phyloP scores from a whole-genome alignment of 768 basidiomycete genomes.

The Galerina sulciceps region DNA sequence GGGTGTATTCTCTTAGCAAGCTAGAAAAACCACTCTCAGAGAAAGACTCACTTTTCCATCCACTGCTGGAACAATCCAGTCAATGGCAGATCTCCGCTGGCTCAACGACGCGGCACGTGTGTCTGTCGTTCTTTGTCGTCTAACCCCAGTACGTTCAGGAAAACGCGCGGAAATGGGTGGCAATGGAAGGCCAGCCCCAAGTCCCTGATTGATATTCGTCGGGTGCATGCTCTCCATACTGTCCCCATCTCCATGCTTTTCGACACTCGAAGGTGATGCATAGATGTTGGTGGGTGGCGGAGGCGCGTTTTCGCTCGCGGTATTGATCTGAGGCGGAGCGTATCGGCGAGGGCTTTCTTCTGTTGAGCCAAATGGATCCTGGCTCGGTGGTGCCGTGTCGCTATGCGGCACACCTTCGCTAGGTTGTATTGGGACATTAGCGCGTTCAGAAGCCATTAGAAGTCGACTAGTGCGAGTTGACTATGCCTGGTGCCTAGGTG shows the following conservation, averaged over 20 bases:
- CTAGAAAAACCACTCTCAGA: not conserved
- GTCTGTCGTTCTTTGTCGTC: slow-evolving; percentile 7
- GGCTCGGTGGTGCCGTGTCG: not conserved
- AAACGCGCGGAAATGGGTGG: not conserved
- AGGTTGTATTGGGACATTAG: not conserved
- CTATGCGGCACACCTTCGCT: not conserved
- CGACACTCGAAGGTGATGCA: not conserved
- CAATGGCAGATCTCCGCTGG: not conserved
- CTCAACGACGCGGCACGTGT: not conserved
- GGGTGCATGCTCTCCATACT: not conserved
- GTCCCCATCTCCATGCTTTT: not conserved
- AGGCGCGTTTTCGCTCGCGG: not conserved
- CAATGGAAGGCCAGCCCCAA: not conserved
- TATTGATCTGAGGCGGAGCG: not conserved
- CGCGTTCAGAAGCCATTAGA: slow-evolving; percentile 4
- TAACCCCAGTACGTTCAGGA: not conserved
- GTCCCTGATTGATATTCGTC: not conserved
- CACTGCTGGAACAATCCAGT: slow-evolving; percentile 10
- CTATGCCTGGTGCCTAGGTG: too few species aligned
- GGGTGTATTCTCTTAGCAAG: not conserved
- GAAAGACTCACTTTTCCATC: not conserved
- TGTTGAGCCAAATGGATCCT: not conserved
- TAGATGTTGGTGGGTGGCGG: not conserved
- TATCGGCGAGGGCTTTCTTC: not conserved
- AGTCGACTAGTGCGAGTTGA: not conserved